phyloP scores from a whole-genome alignment of 2,329 filamentous ascomycete genomes.

The Fusarium sp. region DNA sequence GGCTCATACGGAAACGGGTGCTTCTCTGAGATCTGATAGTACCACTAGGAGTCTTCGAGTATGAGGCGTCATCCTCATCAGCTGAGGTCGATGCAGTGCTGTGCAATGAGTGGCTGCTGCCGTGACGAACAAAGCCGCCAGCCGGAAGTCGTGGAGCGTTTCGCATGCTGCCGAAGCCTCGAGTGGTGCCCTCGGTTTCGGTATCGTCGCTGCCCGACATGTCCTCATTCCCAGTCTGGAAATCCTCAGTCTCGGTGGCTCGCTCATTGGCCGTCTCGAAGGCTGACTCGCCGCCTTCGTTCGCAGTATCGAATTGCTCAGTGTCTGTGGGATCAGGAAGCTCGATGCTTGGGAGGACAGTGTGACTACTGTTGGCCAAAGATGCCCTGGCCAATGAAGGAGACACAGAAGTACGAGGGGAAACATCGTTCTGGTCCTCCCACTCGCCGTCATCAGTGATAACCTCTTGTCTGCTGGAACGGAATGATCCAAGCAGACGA shows the following conservation, averaged over 20 bases:
- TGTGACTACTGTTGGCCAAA: constrained; percentile 35
- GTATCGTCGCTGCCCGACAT: constrained; percentile 84
- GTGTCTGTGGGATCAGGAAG: constrained; percentile 57
- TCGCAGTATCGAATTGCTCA: constrained; percentile 84
- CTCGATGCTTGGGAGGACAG: constrained; percentile 30
- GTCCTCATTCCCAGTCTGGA: constrained; percentile 92
- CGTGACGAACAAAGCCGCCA: constrained; percentile 53
- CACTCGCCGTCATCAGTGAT: constrained; percentile 85
- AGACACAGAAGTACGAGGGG: constrained; percentile 44
- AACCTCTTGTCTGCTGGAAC: constrained; percentile 81
- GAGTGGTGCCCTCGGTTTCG: constrained; percentile 79
- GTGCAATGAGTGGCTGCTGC: constrained; percentile 76
- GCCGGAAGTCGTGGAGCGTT: constrained; percentile 58
- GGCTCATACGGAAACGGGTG: constrained; percentile 76
- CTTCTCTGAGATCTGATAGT: constrained; percentile 72
- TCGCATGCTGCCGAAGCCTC: constrained; percentile 57
- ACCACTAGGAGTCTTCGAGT: constrained; percentile 70
- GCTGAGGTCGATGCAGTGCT: constrained; percentile 91
- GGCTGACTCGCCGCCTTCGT: constrained; percentile 76
- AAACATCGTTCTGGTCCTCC: constrained; percentile 77
- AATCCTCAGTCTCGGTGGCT: constrained; percentile 89
- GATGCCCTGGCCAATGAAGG: constrained; percentile 34
- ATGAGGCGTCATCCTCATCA: constrained; percentile 73
- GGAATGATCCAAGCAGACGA: constrained; percentile 79
- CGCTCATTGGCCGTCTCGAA: constrained; percentile 81